Evolutionary conservation across 164 flowering plant species (phyloP).

Genomic region (Umbellularia californica): DNA sequence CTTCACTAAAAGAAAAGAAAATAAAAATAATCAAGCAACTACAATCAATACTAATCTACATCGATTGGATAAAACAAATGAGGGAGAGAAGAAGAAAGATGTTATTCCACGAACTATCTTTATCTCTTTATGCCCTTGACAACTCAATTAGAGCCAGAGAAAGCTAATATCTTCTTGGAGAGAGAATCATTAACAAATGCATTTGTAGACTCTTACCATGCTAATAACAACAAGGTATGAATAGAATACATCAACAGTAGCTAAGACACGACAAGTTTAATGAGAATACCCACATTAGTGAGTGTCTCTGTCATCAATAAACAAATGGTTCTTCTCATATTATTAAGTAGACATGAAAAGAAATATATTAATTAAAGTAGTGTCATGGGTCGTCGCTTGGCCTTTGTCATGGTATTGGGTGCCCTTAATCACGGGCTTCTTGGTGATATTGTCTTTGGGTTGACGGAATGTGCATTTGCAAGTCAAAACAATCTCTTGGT

Average conservation of each 20-base stretch:
- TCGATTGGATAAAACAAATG: not conserved
- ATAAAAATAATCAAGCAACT: not conserved
- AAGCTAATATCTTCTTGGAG: slow-evolving; percentile 20
- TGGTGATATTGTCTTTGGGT: slow-evolving; percentile 24
- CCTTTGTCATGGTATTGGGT: slow-evolving; percentile 31
- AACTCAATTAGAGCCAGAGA: slow-evolving; percentile 3
- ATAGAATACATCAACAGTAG: not conserved
- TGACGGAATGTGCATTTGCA: slow-evolving; percentile 26
- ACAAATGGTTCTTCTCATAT: slow-evolving; percentile 16
- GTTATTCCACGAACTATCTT: slow-evolving; percentile 9
- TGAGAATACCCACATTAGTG: slow-evolving; percentile 31
- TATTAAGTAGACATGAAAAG: slow-evolving; percentile 10
- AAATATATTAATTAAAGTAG: slow-evolving; percentile 13
- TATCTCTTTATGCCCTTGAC: slow-evolving; percentile 16
- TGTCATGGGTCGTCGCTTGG: slow-evolving; percentile 30
- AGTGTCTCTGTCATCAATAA: slow-evolving; percentile 38
- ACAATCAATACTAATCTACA: not conserved
- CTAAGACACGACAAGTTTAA: not conserved
- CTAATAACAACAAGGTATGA: not conserved
- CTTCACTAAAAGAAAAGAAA: not conserved
- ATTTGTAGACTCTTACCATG: slow-evolving; percentile 1
- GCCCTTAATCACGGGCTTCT: slow-evolving; percentile 36
- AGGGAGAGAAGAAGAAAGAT: not conserved
- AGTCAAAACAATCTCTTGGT: slow-evolving; percentile 16
- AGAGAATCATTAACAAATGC: slow-evolving; percentile 18